These are phyloP conservation scores for Scortechinia acanthostroma DNA, from an alignment of 2,329 filamentous ascomycete species.

Conservation along the genomic window DNA sequence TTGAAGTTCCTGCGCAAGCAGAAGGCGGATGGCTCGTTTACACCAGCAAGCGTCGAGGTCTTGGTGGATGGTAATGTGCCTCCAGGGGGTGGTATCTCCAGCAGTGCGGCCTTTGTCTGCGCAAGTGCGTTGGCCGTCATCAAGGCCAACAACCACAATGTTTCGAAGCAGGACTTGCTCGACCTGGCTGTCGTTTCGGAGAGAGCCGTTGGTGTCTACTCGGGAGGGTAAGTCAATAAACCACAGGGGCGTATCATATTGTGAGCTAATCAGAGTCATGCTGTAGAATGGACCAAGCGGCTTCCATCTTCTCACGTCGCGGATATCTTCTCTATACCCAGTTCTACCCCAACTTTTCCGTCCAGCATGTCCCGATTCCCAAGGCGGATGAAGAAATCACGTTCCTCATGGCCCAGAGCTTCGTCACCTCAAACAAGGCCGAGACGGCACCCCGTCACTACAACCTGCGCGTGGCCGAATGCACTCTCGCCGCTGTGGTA, in stretches of 20 bases:
- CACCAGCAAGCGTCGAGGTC: background rate
- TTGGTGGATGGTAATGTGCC: constrained; percentile 1
- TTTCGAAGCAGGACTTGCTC: constrained; percentile 1
- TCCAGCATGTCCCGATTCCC: background rate
- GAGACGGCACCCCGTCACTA: constrained; percentile 1
- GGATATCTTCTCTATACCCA: constrained; percentile 1
- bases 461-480: constrained; percentile 2
- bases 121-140: constrained; percentile 1
- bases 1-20: constrained; percentile 3
- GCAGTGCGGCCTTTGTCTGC: constrained; percentile 1
- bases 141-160: constrained; percentile 2
- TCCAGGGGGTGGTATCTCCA: constrained; percentile 1
- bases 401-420: constrained; percentile 2
- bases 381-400: constrained; percentile 1
- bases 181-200: constrained; percentile 1
- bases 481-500: background rate
- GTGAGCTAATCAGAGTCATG: too few relatives aligned
- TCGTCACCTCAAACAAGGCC: constrained; percentile 2
- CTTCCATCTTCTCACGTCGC: background rate
- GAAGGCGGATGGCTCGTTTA: background rate
- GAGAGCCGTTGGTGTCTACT: constrained; percentile 2
- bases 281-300: constrained; percentile 1
- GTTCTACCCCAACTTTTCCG: background rate
- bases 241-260: too few relatives aligned
- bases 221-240: background rate